A percentile compares a stretch with the other conserved stretches of the same genome.
phyloP scores from a whole-genome alignment of 2,329 filamentous ascomycete genomes.

The Bimuria novae-zelandiae region DNA sequence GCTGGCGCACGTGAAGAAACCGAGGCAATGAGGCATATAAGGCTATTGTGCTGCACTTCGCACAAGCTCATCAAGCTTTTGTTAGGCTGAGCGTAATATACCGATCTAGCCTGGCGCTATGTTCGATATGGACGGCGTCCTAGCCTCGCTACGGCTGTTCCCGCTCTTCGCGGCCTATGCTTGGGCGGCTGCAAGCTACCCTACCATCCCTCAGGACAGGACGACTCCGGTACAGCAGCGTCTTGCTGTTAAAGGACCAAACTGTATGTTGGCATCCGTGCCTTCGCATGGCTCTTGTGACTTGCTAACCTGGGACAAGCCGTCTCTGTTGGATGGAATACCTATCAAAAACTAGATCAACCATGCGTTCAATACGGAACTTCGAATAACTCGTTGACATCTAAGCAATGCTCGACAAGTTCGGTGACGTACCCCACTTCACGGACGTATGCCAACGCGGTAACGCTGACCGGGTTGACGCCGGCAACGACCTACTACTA shows the following conservation, averaged over 20 bases:
- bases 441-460: slow-evolving; percentile 59
- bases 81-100: not conserved
- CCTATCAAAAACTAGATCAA: slow-evolving; percentile 53
- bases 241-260: slow-evolving; percentile 8
- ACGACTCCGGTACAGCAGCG: slow-evolving; percentile 13
- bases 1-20: not conserved
- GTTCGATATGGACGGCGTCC: not conserved
- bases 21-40: not conserved
- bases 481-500: slow-evolving; percentile 65
- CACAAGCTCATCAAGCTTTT: not conserved
- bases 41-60: not conserved
- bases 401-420: slow-evolving; percentile 50
- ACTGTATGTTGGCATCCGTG: not conserved
- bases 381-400: slow-evolving; percentile 46
- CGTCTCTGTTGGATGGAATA: slow-evolving; percentile 56
- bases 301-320: not conserved
- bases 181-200: slow-evolving; percentile 7
- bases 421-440: slow-evolving; percentile 59
- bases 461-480: slow-evolving; percentile 52
- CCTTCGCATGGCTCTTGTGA: not conserved
- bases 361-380: slow-evolving; percentile 60
- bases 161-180: slow-evolving; percentile 2
- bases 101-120: not conserved
- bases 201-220: slow-evolving; percentile 5
- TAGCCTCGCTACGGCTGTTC: slow-evolving; percentile 1